Evolutionary conservation across 2,329 filamentous ascomycete genomes (phyloP).

Genomic region (Verticillium longisporum): DNA sequence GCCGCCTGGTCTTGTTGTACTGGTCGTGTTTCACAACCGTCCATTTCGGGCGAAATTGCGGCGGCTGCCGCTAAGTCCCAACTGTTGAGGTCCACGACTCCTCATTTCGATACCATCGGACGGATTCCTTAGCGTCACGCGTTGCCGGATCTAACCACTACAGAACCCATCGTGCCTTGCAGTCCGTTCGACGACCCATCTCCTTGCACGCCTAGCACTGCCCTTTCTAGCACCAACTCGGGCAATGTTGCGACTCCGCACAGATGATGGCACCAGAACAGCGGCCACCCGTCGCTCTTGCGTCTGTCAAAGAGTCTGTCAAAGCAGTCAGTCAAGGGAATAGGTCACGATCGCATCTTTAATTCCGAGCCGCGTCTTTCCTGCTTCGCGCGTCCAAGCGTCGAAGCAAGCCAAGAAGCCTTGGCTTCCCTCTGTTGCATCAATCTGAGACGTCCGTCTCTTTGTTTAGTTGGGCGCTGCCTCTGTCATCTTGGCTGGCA

Average conservation of each 20-base stretch:
- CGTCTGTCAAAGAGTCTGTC: too few relatives aligned
- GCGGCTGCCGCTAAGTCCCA: neutral
- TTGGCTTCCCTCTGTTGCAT: neutral
- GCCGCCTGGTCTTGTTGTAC: neutral
- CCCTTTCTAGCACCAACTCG: neutral
- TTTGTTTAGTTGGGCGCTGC: neutral
- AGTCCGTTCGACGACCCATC: neutral
- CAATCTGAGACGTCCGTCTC: neutral
- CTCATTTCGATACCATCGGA: neutral
- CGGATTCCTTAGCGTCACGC: neutral
- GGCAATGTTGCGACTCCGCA: neutral
- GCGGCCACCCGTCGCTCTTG: neutral
- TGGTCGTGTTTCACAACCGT: neutral
- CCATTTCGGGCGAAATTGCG: neutral
- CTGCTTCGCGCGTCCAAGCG: neutral
- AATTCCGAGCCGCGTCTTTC: neutral
- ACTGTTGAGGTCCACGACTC: neutral
- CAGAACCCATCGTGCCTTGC: neutral
- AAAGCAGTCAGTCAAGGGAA: neutral
- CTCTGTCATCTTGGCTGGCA: neutral
- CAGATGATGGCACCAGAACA: neutral
- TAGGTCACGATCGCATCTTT: neutral
- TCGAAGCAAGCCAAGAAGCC: neutral
- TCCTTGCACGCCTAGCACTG: neutral
- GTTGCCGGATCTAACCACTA: neutral